Conservation (phyloP, 2,329 filamentous ascomycete genomes). For the Byssothecium circinans region DNA sequence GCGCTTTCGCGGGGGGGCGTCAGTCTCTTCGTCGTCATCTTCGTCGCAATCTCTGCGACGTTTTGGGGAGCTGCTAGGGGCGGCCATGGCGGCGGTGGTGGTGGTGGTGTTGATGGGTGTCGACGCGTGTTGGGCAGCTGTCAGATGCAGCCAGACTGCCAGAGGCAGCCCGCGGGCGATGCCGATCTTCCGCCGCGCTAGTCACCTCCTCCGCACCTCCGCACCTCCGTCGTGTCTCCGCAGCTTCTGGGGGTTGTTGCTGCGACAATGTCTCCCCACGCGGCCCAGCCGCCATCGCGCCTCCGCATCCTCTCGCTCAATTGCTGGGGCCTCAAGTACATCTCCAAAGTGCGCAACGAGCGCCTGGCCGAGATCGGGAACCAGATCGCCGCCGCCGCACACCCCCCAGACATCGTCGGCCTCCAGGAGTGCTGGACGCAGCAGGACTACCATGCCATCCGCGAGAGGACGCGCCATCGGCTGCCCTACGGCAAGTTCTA, state of each 20-base stretch:
- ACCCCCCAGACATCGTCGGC: slow-evolving; percentile 81
- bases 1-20: slow-evolving; percentile 33
- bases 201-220: background rate
- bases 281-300: slow-evolving; percentile 45
- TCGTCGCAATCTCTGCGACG: slow-evolving; percentile 33
- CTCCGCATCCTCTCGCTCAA: slow-evolving; percentile 87
- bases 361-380: slow-evolving; percentile 83
- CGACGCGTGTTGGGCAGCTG: background rate
- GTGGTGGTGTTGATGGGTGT: background rate
- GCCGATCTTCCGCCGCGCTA: no score
- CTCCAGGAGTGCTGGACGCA: slow-evolving; percentile 94
- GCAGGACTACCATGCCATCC: slow-evolving; percentile 78
- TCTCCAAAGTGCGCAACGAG: slow-evolving; percentile 75
- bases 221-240: background rate
- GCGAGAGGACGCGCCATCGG: slow-evolving; percentile 69
- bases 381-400: slow-evolving; percentile 68
- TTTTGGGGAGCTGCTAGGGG: slow-evolving; percentile 26
- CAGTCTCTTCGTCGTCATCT: slow-evolving; percentile 27
- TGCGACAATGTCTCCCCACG: slow-evolving; percentile 25
- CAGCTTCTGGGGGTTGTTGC: background rate
- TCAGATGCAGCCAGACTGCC: no score
- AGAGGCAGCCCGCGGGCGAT: no score
- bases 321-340: slow-evolving; percentile 92
- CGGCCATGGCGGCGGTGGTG: slow-evolving; percentile 18
- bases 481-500: slow-evolving; percentile 95